Evolutionary conservation across 2,329 filamentous ascomycete species (phyloP), one percentile per base, ranked within the genome.

Genomic region (Calonectria multiphialidica): DNA sequence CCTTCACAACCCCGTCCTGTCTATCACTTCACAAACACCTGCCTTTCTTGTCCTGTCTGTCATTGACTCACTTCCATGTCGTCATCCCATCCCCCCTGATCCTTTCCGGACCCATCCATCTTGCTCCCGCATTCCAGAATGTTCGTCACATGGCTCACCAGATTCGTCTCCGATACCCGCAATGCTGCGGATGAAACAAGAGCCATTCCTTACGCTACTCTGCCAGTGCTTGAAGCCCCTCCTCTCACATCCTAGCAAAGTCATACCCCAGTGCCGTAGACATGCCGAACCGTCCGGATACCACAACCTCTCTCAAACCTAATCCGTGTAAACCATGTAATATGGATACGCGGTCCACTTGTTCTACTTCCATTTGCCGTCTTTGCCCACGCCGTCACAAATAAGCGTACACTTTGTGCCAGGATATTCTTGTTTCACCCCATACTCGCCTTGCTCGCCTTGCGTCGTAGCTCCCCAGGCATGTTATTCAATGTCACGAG

Each of bases 111-210:
- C 35, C 53, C 33, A 57, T 57, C 30, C 33, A 37, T 57, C 53
- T 37, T 12, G n/a, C 53, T 57, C 33, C 53, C 53, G 53, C 53
- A 57, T 57, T 59, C 53, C 53, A 40, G 53, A 59, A 59, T 18
- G 21, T 40, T 25, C 33, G 16, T 65, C 45, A 50, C 30, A 53
- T 40, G 45, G 21, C 53, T 8, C 25, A 21, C 37, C 53, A 37
- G 53, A 59, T 59, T 23, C 35, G 33, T 25, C 53, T 40, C 35
- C 53, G 53, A 59, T 59, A 25, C 53, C 53, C 21, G 53, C 21
- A 23, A n/a, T 37, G 12, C 53, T 59, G 7, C 53, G 40, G 9
- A 40, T 59, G 33, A 59, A 59, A 59, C 53, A 40, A 25, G 15
- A 40, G 12, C 16, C 53, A 40, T 57, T 37, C 53, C 33, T 40